phyloP scores from a whole-genome alignment of 352 stramenopile genomes.

The Phytophthora fragariaefolia region DNA sequence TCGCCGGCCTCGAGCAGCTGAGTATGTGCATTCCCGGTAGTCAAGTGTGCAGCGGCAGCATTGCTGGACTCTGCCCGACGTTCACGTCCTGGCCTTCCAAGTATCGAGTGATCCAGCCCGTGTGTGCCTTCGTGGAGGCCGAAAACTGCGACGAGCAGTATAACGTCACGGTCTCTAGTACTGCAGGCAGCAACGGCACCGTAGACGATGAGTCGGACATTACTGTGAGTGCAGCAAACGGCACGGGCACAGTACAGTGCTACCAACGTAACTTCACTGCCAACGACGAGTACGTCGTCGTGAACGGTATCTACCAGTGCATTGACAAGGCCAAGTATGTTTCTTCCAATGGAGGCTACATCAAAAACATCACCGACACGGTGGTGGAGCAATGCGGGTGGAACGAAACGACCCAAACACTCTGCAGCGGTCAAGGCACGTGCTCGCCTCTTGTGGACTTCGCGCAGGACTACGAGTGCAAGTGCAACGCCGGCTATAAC shows the following conservation, averaged over 20 bases:
- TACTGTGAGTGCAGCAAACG: slow-evolving; percentile 26
- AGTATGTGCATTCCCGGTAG: slow-evolving; percentile 71
- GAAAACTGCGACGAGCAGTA: slow-evolving; percentile 69
- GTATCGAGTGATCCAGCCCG: slow-evolving; percentile 72
- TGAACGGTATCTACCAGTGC: slow-evolving; percentile 84
- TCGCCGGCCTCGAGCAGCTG: slow-evolving; percentile 60
- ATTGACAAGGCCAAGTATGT: slow-evolving; percentile 74
- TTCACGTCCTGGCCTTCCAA: slow-evolving; percentile 76
- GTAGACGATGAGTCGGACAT: slow-evolving; percentile 29
- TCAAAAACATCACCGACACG: slow-evolving; percentile 68
- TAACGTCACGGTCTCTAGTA: slow-evolving; percentile 40
- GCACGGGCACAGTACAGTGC: slow-evolving; percentile 65
- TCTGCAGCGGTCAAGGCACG: slow-evolving; percentile 78
- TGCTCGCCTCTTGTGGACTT: slow-evolving; percentile 66
- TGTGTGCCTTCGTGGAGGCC: slow-evolving; percentile 74
- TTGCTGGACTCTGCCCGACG: slow-evolving; percentile 69
- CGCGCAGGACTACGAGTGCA: slow-evolving; percentile 72
- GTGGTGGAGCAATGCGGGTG: slow-evolving; percentile 62
- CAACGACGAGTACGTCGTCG: slow-evolving; percentile 45
- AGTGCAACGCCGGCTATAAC: slow-evolving; percentile 80
- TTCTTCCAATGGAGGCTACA: slow-evolving; percentile 56
- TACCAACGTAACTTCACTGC: slow-evolving; percentile 71
- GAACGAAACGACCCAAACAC: slow-evolving; percentile 45
- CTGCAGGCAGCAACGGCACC: slow-evolving; percentile 34
- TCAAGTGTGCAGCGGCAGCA: slow-evolving; percentile 67